Conservation (phyloP, 2,329 filamentous ascomycete species). For the Coleophoma crateriformis region DNA sequence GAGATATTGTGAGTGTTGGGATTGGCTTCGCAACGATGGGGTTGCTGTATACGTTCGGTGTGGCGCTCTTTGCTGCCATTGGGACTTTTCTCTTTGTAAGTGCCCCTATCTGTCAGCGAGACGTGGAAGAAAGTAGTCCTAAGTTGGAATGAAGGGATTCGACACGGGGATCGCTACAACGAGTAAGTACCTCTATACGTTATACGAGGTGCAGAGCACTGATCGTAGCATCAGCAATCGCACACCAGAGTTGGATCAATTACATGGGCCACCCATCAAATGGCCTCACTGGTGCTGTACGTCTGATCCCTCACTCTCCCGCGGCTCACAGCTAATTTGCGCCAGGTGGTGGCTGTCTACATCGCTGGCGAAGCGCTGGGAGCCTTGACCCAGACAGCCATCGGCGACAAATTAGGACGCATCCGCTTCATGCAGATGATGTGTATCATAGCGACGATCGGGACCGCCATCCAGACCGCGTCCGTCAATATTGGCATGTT, state of each 20-base stretch:
- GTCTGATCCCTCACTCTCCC: conserved; percentile 7
- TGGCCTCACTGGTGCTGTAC: conserved; percentile 46
- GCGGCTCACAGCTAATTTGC: neutral
- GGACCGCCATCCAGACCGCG: conserved; percentile 46
- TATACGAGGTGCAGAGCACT: no score
- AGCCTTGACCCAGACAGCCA: conserved; percentile 44
- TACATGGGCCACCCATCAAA: conserved; percentile 52
- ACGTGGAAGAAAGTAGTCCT: no score
- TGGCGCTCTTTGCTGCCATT: conserved; percentile 51
- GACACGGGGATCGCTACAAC: conserved; percentile 57
- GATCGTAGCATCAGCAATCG: conserved; percentile 37
- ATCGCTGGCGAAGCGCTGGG: conserved; percentile 54
- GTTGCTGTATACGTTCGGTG: conserved; percentile 39
- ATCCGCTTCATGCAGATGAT: conserved; percentile 48
- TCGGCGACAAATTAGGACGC: conserved; percentile 47
- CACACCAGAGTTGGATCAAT: conserved; percentile 52
- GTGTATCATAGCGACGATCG: conserved; percentile 48
- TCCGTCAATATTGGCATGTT: conserved; percentile 50
- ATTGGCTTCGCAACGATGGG: conserved; percentile 20
- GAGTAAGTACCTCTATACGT: conserved; percentile 29
- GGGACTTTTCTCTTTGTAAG: conserved; percentile 53
- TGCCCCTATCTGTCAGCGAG: neutral
- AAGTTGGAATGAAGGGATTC: conserved; percentile 38
- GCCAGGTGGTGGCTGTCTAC: conserved; percentile 49
- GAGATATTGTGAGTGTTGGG: no score